phyloP scores from a whole-genome alignment of 169 alveolate species.

The Ichthyophthirius multifiliis region DNA sequence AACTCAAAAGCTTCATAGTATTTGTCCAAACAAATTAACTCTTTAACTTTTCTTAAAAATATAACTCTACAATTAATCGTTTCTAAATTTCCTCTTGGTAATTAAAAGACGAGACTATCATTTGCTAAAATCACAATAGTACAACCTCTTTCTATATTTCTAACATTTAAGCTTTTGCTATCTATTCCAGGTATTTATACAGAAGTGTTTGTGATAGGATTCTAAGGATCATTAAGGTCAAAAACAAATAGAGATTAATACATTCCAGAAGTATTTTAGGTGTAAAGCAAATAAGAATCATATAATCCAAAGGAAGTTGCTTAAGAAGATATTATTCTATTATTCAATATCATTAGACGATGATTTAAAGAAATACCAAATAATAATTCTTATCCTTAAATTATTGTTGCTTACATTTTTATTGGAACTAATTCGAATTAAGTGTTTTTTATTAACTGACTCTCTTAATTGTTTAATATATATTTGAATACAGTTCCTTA shows the following conservation, averaged over 20 bases:
- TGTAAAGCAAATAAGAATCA: background rate
- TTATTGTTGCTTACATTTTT: background rate
- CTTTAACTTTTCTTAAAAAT: constrained; percentile 55
- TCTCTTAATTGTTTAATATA: background rate
- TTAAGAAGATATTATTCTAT: background rate
- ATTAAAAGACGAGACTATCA: constrained; percentile 62
- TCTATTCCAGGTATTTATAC: background rate
- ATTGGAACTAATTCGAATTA: background rate
- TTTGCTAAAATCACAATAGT: constrained; percentile 56
- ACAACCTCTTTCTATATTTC: constrained; percentile 83
- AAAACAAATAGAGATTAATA: background rate
- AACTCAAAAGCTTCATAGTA: constrained; percentile 69
- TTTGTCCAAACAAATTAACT: constrained; percentile 54
- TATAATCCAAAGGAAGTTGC: background rate
- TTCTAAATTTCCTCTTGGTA: constrained; percentile 87
- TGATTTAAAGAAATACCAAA: constrained; percentile 10
- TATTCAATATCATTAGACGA: background rate
- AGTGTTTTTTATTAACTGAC: background rate
- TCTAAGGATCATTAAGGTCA: constrained; percentile 9
- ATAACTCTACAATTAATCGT: constrained; percentile 72
- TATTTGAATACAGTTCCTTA: background rate
- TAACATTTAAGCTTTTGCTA: constrained; percentile 51
- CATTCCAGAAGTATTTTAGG: background rate
- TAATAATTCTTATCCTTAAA: background rate
- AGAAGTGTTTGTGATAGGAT: background rate